A percentile compares a stretch with the other conserved stretches of the same genome.
phyloP scores from a whole-genome alignment of 371 early-diverging fungal genomes.

The Mortierella sp. region DNA sequence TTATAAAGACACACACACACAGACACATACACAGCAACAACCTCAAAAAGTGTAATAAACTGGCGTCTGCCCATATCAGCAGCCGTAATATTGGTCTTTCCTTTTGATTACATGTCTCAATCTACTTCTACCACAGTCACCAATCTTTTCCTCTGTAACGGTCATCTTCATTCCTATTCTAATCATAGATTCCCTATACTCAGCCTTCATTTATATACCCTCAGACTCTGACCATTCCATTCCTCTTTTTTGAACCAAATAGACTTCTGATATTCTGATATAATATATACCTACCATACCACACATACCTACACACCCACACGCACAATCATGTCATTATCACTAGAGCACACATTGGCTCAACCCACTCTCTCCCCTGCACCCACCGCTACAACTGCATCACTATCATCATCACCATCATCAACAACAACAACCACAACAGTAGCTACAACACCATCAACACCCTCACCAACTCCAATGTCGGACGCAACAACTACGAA shows the following conservation, averaged over 20 bases:
- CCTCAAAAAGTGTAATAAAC: too few species aligned
- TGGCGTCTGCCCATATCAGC: too few species aligned
- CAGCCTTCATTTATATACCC: too few species aligned
- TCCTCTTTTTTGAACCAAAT: too few species aligned
- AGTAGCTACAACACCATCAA: conserved; percentile 6
- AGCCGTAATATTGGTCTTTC: too few species aligned
- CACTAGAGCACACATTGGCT: conserved; percentile 22
- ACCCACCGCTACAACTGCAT: background rate
- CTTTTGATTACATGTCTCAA: too few species aligned
- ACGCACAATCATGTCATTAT: conserved; percentile 25
- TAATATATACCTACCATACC: too few species aligned
- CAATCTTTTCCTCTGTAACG: conserved; percentile 1
- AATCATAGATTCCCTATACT: background rate
- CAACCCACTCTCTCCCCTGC: conserved; percentile 15
- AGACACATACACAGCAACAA: too few species aligned
- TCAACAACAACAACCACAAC: conserved; percentile 12
- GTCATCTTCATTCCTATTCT: background rate
- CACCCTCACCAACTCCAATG: background rate
- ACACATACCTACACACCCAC: background rate
- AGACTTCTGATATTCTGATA: too few species aligned
- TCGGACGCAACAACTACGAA: conserved; percentile 7
- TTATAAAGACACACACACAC: too few species aligned
- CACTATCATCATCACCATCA: conserved; percentile 7
- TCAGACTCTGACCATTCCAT: background rate
- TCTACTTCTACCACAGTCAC: too few species aligned